Evolutionary conservation across 768 basidiomycete genomes (phyloP).

Genomic region (Leccinum disarticulatum): DNA sequence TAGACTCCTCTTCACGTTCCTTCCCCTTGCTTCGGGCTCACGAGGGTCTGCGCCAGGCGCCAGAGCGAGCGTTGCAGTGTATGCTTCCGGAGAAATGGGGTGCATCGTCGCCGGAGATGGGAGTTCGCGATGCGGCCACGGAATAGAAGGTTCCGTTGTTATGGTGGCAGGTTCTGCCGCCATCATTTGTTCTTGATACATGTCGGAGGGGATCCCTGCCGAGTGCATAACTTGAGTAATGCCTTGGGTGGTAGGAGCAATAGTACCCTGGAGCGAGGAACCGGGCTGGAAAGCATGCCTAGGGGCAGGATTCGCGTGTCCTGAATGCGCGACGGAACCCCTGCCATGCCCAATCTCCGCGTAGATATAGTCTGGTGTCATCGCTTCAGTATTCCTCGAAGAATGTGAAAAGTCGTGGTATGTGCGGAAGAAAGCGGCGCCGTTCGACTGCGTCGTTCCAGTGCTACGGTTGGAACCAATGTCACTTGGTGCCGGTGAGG

Average conservation of each 20-base stretch:
- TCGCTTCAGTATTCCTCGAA: slow-evolving; percentile 49
- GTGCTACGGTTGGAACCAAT: slow-evolving; percentile 55
- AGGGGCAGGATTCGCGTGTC: slow-evolving; percentile 17
- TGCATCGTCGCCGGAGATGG: slow-evolving; percentile 36
- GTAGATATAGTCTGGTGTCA: slow-evolving; percentile 72
- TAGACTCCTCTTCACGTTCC: slow-evolving; percentile 63
- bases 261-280: slow-evolving; percentile 20
- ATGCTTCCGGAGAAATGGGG: slow-evolving; percentile 39
- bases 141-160: slow-evolving; percentile 23
- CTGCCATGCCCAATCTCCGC: slow-evolving; percentile 78
- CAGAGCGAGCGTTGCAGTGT: slow-evolving; percentile 38
- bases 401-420: slow-evolving; percentile 48
- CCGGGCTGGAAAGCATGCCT: slow-evolving; percentile 27
- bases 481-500: slow-evolving; percentile 62
- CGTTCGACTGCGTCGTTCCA: slow-evolving; percentile 53
- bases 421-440: slow-evolving; percentile 60
- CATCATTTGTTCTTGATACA: slow-evolving; percentile 16
- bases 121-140: slow-evolving; percentile 48
- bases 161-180: slow-evolving; percentile 12
- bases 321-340: slow-evolving; percentile 37
- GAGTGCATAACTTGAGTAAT: slow-evolving; percentile 38
- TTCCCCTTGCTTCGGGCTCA: slow-evolving; percentile 47
- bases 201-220: slow-evolving; percentile 28
- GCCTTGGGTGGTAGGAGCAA: slow-evolving; percentile 28
- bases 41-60: slow-evolving; percentile 29